These are phyloP conservation scores for Coleophoma cylindrospora DNA, from an alignment of 2,329 filamentous ascomycete species.

Conservation along the genomic window DNA sequence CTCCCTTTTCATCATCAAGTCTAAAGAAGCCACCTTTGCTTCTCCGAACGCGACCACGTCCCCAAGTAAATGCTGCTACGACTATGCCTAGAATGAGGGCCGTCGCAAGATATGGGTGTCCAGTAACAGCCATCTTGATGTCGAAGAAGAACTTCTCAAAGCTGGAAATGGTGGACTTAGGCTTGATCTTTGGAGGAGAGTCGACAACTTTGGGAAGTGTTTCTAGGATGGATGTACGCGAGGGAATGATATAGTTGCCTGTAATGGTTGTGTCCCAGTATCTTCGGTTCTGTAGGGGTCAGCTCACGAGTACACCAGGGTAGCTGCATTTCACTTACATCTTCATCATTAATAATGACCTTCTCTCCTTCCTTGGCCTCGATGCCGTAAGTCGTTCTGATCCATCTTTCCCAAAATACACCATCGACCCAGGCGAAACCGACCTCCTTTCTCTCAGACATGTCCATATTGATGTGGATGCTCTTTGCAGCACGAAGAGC, in stretches of 20 bases:
- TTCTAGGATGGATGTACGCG: constrained; percentile 45
- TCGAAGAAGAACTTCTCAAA: constrained; percentile 69
- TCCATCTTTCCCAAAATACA: constrained; percentile 95
- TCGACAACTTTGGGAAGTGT: constrained; percentile 43
- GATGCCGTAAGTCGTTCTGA: constrained; percentile 90
- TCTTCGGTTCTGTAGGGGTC: constrained; percentile 63
- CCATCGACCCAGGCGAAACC: constrained; percentile 97
- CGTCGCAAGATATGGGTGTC: constrained; percentile 54
- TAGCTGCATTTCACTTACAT: constrained; percentile 55
- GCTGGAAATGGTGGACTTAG: constrained; percentile 72
- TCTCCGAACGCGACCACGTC: constrained; percentile 49
- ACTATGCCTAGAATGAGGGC: constrained; percentile 53
- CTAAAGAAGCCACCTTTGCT: constrained; percentile 55
- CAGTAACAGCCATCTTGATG: constrained; percentile 50
- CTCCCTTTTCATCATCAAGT: constrained; percentile 58
- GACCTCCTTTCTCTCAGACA: constrained; percentile 81
- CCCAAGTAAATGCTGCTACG: constrained; percentile 47
- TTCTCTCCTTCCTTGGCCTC: constrained; percentile 79
- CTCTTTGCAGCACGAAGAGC: constrained; percentile 83
- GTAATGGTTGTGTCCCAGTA: constrained; percentile 94
- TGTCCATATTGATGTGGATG: constrained; percentile 87
- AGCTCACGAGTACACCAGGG: not conserved
- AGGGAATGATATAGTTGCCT: constrained; percentile 84
- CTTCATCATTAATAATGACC: constrained; percentile 95
- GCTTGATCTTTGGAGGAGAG: constrained; percentile 57